Percentiles rank a stretch among this genome's conserved stretches.
Conservation (phyloP, 805 yeast species). For the Candida dajiaensis region DNA sequence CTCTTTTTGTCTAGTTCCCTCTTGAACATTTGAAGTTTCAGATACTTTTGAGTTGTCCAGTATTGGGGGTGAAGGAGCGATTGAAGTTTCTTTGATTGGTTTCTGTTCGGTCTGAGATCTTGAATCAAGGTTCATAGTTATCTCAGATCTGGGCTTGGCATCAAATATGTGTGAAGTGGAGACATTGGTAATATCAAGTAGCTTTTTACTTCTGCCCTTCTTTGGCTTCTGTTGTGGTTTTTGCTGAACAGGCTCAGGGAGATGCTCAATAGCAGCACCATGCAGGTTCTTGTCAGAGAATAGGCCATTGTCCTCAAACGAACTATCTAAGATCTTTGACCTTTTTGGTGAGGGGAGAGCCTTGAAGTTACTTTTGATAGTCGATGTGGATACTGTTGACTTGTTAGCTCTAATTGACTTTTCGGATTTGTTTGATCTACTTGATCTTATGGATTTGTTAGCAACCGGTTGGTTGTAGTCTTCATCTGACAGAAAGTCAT, state of each 20-base stretch:
- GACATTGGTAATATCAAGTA: slow-evolving; percentile 5
- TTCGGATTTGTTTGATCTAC: background rate
- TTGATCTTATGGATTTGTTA: slow-evolving; percentile 11
- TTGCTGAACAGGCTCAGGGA: background rate
- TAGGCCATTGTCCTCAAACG: slow-evolving; percentile 16
- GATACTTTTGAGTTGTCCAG: background rate
- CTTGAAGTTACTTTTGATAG: slow-evolving; percentile 1
- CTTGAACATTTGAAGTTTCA: background rate
- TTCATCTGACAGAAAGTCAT: slow-evolving; percentile 14
- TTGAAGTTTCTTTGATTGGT: background rate
- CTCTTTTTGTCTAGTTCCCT: background rate
- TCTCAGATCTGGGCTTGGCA: background rate
- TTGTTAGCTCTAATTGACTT: slow-evolving; percentile 12
- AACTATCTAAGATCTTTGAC: slow-evolving; percentile 20
- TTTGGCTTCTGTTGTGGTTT: background rate
- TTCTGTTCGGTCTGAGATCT: background rate
- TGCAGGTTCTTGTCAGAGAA: slow-evolving; percentile 12
- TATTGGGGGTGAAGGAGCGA: background rate
- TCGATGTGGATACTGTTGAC: slow-evolving; percentile 6
- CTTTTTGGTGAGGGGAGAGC: slow-evolving; percentile 7
- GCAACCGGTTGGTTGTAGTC: slow-evolving; percentile 8
- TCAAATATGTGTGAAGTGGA: background rate
- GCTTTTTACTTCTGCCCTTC: background rate
- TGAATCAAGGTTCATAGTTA: background rate
- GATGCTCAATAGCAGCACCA: slow-evolving; percentile 1